Evolutionary conservation across 1,284 basidiomycete species (phyloP), one percentile per base, ranked within the genome.

Genomic region (Boletus smithii): DNA sequence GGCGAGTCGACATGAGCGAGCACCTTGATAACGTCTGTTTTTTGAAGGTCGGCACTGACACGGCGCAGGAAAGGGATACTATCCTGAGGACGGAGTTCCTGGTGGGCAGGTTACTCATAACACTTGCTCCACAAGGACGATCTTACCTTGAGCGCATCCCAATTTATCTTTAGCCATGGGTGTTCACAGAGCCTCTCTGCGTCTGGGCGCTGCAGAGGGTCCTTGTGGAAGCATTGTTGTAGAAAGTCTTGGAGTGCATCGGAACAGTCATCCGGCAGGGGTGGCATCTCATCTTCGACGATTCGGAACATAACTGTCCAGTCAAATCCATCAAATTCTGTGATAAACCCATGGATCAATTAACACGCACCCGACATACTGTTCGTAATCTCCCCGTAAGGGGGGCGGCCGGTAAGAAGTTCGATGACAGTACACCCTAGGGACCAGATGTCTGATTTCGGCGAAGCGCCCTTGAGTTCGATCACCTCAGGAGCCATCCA

Each of bases 401-500:
- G 95, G 5, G 95, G 95, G 36, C 81, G 78, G 2, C 95, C 95
- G 1, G 92, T 95, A 50, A 97, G 73, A 39, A 98, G 76, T 69
- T 98, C 95, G 59, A 95, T 85, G 57, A 97, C 84, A 5, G 93
- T 97, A 65, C 94, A 97, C 2, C 85, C 95, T 46, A 97, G 71
- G 1, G 92, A 95, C 94, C 95, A 98, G 38, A 98, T 87, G 59
- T 87, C 87, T 32, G 78, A 88, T 73, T 82, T 92, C 49, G 77
- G 81, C 51, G 73, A 88, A 49, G 74, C 83, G 50, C 81, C 89
- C 73, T 78, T 88, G 58, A 81, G 79, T 66, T 93, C 88, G 55
- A 97, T 97, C 41, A 88, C 90, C 67, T 97, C 94, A 2, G 95
- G 94, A 3, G 94, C 93, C 93, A 97, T 97, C 94, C 94, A 97